These are phyloP conservation scores for Papiliotrema nemorosa DNA, from an alignment of 1,284 basidiomycete species.

Conservation along the genomic window DNA sequence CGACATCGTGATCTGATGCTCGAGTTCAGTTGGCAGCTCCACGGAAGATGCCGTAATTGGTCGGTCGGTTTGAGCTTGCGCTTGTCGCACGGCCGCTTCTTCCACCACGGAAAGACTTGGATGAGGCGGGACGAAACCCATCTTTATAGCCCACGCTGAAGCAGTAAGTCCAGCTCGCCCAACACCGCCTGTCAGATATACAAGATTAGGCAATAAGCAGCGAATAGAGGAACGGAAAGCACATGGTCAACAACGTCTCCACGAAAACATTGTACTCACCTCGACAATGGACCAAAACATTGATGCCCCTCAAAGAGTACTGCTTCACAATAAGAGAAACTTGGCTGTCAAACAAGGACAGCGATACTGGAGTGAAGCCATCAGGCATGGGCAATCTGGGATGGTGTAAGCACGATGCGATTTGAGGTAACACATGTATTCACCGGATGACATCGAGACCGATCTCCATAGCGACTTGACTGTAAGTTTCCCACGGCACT, in stretches of 20 bases:
- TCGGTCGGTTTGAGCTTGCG: background rate
- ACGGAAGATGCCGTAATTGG: background rate
- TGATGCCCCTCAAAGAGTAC: slow-evolving; percentile 72
- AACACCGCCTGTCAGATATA: slow-evolving; percentile 58
- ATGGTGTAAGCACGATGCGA: background rate
- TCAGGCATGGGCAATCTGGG: slow-evolving; percentile 84
- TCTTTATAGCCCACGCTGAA: slow-evolving; percentile 87
- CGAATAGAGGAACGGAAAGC: background rate
- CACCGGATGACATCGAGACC: slow-evolving; percentile 72
- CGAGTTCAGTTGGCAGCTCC: slow-evolving; percentile 25
- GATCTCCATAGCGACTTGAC: slow-evolving; percentile 58
- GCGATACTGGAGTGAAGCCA: slow-evolving; percentile 73
- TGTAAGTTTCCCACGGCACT: slow-evolving; percentile 75
- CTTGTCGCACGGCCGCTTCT: slow-evolving; percentile 15
- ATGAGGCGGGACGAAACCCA: slow-evolving; percentile 63
- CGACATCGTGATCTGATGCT: slow-evolving; percentile 55
- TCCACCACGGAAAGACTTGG: slow-evolving; percentile 34
- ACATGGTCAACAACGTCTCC: slow-evolving; percentile 1
- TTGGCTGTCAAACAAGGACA: slow-evolving; percentile 63
- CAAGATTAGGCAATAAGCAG: background rate
- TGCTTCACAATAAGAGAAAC: slow-evolving; percentile 65
- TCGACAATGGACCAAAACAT: slow-evolving; percentile 85
- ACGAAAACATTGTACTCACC: slow-evolving; percentile 52
- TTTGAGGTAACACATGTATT: slow-evolving; percentile 12
- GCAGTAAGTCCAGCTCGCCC: slow-evolving; percentile 91